Percentiles rank a stretch among this genome's conserved stretches.
Conservation (phyloP, 345 rosid species). For the Boechera retrofracta region DNA sequence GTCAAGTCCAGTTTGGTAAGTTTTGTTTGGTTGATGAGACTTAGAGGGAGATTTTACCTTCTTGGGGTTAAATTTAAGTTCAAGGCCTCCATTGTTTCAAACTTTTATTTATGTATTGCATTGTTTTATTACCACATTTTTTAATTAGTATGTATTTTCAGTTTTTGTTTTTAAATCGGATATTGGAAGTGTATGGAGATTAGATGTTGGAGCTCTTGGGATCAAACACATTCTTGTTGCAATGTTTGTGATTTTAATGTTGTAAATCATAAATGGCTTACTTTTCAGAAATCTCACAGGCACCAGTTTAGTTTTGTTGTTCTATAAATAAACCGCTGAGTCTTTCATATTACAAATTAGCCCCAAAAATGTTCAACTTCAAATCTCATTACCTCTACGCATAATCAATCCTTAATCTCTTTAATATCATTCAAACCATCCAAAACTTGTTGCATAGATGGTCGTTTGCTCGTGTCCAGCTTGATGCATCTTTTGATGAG, state of each 20-base stretch:
- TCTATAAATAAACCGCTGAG: too few species aligned
- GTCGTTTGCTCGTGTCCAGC: not conserved
- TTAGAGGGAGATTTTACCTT: too few species aligned
- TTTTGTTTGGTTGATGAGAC: too few species aligned
- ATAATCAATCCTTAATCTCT: conserved; percentile 15
- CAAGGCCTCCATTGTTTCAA: too few species aligned
- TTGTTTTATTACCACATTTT: too few species aligned
- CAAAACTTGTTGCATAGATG: conserved; percentile 29
- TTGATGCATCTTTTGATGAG: conserved; percentile 27
- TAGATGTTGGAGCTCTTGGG: conserved; percentile 65
- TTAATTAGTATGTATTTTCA: too few species aligned
- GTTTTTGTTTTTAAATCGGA: not conserved
- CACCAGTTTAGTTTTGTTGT: conserved; percentile 31
- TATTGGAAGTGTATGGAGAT: conserved; percentile 57
- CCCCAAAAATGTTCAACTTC: not conserved
- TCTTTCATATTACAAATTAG: not conserved
- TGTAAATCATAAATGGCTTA: conserved; percentile 49
- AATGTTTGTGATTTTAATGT: conserved; percentile 46
- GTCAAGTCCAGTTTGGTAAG: too few species aligned
- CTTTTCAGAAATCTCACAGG: conserved; percentile 30
- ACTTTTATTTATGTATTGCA: too few species aligned
- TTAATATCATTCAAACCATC: conserved; percentile 12
- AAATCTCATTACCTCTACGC: not conserved
- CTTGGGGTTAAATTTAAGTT: too few species aligned
- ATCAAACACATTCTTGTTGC: conserved; percentile 57